Conservation (phyloP, 1,284 basidiomycete species). For the Ustilago trichophora region DNA sequence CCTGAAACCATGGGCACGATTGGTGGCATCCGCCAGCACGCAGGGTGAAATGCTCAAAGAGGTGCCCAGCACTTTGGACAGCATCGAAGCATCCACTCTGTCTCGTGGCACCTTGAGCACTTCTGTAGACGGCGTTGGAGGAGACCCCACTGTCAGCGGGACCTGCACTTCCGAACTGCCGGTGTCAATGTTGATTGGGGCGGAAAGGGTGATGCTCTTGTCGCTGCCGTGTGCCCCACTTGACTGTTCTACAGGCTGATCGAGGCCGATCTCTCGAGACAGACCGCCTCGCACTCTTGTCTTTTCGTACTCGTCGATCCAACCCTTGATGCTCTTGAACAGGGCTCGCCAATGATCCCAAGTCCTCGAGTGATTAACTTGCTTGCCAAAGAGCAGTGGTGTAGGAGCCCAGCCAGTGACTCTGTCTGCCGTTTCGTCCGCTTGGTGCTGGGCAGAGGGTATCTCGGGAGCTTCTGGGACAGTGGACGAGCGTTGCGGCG, state of each 20-base stretch:
- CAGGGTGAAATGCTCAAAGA: conserved; percentile 47
- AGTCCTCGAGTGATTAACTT: conserved; percentile 36
- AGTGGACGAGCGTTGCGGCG: conserved; percentile 19
- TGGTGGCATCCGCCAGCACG: conserved; percentile 50
- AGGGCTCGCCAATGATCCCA: conserved; percentile 59
- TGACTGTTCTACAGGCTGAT: conserved; percentile 10
- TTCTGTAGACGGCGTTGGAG: conserved; percentile 15
- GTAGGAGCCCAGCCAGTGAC: conserved; percentile 7
- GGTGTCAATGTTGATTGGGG: conserved; percentile 17
- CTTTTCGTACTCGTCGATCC: conserved; percentile 62
- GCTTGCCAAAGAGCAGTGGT: conserved; percentile 28
- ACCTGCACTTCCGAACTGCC: conserved; percentile 22
- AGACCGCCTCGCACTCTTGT: conserved; percentile 48
- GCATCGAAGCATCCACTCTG: conserved; percentile 24
- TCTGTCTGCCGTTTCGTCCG: too few relatives aligned
- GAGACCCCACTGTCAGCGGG: conserved; percentile 29
- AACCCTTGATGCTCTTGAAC: conserved; percentile 52
- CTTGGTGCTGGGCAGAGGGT: neutral
- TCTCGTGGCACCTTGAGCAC: conserved; percentile 28
- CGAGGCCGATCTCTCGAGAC: conserved; percentile 52
- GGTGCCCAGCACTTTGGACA: conserved; percentile 31
- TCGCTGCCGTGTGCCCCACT: neutral
- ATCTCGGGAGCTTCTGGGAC: conserved; percentile 3
- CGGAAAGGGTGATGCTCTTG: conserved; percentile 13
- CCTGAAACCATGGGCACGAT: conserved; percentile 48